Conservation (phyloP, 768 basidiomycete genomes). For the Leucosporidium scottii region DNA sequence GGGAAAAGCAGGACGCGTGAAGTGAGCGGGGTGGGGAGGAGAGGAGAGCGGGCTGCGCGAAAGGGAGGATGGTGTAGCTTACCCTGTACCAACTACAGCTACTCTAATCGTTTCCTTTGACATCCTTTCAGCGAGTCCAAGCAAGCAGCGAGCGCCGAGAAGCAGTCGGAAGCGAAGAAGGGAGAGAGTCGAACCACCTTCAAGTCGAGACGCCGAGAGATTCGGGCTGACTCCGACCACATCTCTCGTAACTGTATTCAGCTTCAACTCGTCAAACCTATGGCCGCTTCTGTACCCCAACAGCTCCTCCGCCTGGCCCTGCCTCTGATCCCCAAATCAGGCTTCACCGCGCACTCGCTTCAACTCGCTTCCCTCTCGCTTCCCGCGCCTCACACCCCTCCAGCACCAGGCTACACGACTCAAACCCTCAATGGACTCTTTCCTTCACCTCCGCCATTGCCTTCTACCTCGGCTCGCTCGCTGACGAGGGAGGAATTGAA, state of each 20-base stretch:
- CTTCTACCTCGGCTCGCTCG: neutral
- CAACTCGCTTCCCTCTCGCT: slow-evolving; percentile 5
- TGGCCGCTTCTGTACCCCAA: neutral
- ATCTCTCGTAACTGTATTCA: no score
- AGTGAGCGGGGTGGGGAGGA: neutral
- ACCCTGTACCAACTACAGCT: slow-evolving; percentile 62
- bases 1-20: neutral
- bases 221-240: no score
- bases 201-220: no score
- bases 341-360: slow-evolving; percentile 19
- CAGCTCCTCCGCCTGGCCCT: slow-evolving; percentile 19
- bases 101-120: slow-evolving; percentile 48
- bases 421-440: slow-evolving; percentile 22
- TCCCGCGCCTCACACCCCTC: neutral
- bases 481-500: slow-evolving; percentile 16
- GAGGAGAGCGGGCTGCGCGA: neutral
- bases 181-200: no score
- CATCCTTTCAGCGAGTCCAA: neutral
- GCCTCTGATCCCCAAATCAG: slow-evolving; percentile 16
- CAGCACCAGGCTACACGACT: neutral
- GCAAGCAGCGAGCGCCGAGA: neutral
- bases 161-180: no score
- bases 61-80: neutral
- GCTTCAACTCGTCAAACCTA: no score
- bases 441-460: slow-evolving; percentile 19